Evolutionary conservation across 768 basidiomycete species (phyloP).

Genomic region (Suillus clintonianus): DNA sequence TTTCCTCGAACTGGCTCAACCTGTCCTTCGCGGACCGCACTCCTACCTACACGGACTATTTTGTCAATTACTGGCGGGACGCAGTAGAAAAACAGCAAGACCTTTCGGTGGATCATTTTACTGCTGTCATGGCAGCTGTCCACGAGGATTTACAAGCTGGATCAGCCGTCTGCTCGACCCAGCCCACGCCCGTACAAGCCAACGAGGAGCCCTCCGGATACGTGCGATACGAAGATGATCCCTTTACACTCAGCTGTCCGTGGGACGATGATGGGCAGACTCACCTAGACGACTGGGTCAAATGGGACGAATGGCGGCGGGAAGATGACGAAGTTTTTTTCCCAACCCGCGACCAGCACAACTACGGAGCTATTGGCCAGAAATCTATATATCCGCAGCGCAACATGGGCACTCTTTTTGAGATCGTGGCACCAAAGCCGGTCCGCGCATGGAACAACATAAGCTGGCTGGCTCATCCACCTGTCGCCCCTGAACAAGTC

Average conservation of each 20-base stretch:
- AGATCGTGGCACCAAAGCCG: neutral
- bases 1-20: neutral
- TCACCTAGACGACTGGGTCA: neutral
- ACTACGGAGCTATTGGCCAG: neutral
- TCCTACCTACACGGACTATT: neutral
- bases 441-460: neutral
- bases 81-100: neutral
- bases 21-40: neutral
- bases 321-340: neutral
- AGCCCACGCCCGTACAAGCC: neutral
- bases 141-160: neutral
- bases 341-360: neutral
- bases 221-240: neutral
- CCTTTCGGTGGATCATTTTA: neutral
- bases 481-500: neutral
- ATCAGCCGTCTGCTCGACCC: neutral
- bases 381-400: neutral
- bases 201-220: neutral
- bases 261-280: neutral
- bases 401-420: neutral
- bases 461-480: neutral
- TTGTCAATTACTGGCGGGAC: neutral
- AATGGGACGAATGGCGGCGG: neutral
- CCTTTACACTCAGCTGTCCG: neutral
- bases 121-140: neutral